Percentiles rank a stretch among this genome's conserved stretches.
These are phyloP conservation scores for Trichomonas gallinae DNA, from an alignment of 208 protist species.

Conservation along the genomic window DNA sequence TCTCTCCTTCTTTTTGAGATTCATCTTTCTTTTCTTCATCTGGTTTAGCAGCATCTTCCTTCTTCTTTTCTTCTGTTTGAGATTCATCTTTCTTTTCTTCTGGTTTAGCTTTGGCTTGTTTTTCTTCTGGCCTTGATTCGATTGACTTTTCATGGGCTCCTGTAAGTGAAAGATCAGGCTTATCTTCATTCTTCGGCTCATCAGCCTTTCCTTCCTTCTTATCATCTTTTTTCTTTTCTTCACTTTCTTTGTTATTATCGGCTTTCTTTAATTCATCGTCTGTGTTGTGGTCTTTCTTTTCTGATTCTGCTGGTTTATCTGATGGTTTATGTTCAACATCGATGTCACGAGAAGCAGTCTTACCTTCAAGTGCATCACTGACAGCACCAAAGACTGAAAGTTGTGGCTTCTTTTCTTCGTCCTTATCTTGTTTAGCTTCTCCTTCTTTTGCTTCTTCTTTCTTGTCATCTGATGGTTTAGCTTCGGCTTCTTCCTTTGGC, in stretches of 20 bases:
- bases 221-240: background rate
- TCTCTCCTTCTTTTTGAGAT: background rate
- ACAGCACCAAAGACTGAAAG: background rate
- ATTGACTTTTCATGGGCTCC: too few species aligned
- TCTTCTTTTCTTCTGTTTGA: background rate
- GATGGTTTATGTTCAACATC: too few species aligned
- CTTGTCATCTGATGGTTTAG: background rate
- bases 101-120: background rate
- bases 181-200: background rate
- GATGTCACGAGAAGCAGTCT: too few species aligned
- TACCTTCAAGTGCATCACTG: background rate
- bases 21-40: background rate
- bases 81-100: background rate
- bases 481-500: background rate
- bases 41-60: too few species aligned
- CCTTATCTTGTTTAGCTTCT: background rate
- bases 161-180: background rate
- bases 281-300: too few species aligned
- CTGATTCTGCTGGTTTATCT: too few species aligned
- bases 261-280: background rate
- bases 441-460: background rate
- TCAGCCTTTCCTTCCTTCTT: background rate
- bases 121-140: background rate
- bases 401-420: background rate
- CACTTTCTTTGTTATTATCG: too few species aligned